Evolutionary conservation across 805 yeast species (phyloP), one percentile per base, ranked within the genome.

Genomic region (Cyberlindnera sargentensis): DNA sequence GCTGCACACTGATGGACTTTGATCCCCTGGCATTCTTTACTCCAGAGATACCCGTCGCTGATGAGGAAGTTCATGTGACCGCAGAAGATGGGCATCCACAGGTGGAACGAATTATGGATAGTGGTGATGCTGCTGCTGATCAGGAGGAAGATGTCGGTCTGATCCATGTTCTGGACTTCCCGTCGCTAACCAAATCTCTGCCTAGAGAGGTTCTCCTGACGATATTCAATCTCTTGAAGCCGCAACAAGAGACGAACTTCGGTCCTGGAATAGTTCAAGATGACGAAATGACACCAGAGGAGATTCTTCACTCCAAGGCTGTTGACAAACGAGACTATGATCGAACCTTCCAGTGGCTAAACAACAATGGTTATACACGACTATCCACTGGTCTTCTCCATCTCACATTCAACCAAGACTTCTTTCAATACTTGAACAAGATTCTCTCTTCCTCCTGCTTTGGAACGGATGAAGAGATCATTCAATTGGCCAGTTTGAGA

Each of bases 121-220:
- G n/a, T 7, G 20, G 20, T 7, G 11, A 7, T 9, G 37, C 8
- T 24, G 30, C 9, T 5, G 5, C 28, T 28, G 39, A 36, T 2
- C 28, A 36, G 8, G 25, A 36, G 11, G 31, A 10, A 15, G 32
- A 53, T 23, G 61, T 52, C 26, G 55, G 48, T 2, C 71, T 73
- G 0, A 49, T 81, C 1, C 82, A 79, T 45, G 54, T 73, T 0
- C 64, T 81, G 5, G 91, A 84, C 53, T 61, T 84, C 3, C 91
- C 93, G 0, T 52, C 60, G 4, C 48, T 75, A n/a, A 61, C 63
- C 5, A 53, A 51, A 8, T 56, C 61, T 20, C 82, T 86, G 0
- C 76, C 85, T 1, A 57, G 58, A 6, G 55, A 47, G 1, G 78
- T 75, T 0, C 52, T 83, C 1, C 15, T 63, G 3, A 59, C 72